Conservation (phyloP, 805 yeast genomes). For the Starmerella apicola region DNA sequence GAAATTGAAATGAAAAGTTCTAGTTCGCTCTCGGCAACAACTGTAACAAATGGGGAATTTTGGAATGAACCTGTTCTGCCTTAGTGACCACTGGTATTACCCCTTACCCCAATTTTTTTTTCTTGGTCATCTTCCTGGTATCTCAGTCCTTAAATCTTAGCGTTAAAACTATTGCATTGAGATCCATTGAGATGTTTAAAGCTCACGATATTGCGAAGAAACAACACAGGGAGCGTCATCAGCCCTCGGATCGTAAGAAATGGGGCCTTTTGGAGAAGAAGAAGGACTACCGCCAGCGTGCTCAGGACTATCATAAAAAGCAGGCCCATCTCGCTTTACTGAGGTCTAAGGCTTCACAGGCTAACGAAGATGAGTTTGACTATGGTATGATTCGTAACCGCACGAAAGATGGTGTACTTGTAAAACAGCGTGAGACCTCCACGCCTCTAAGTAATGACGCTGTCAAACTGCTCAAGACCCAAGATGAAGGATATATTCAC, state of each 20-base stretch:
- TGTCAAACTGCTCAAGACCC: constrained; percentile 72
- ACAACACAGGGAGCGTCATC: constrained; percentile 91
- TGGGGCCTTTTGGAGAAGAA: constrained; percentile 89
- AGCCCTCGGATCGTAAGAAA: constrained; percentile 57
- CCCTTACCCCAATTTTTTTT: too few species aligned
- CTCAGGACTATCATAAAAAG: constrained; percentile 50
- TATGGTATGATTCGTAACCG: constrained; percentile 79
- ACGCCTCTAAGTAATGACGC: constrained; percentile 54
- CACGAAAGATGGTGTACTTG: constrained; percentile 55
- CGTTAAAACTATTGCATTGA: too few species aligned
- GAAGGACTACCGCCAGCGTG: constrained; percentile 63
- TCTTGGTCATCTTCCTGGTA: too few species aligned
- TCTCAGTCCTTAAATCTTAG: too few species aligned
- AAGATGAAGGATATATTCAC: constrained; percentile 76
- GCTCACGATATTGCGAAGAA: constrained; percentile 83
- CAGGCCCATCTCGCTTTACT: constrained; percentile 54
- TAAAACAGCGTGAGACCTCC: constrained; percentile 37
- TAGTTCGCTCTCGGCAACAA: too few species aligned
- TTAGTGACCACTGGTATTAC: too few species aligned
- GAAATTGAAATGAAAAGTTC: too few species aligned
- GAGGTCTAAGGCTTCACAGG: constrained; percentile 53
- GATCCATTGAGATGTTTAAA: constrained; percentile 18
- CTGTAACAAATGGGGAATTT: too few species aligned
- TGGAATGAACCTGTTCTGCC: too few species aligned
- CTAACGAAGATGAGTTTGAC: constrained; percentile 92